Evolutionary conservation across 176 grass and related monocot species (phyloP).

Genomic region (Juncus effusus): DNA sequence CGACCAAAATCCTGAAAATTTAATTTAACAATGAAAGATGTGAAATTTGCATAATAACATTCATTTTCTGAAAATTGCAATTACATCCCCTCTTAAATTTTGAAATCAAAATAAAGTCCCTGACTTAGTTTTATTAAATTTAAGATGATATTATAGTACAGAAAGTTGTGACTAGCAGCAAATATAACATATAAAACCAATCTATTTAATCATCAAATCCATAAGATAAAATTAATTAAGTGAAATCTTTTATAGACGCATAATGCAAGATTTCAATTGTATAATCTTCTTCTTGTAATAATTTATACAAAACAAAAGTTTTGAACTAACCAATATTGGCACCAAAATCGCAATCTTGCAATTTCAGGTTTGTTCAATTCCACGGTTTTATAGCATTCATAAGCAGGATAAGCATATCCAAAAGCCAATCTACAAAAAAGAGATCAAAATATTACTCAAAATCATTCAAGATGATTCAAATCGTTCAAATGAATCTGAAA

Average conservation of each 20-base stretch:
- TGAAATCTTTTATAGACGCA: too few relatives aligned
- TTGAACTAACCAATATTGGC: constrained; percentile 61
- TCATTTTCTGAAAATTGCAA: neutral
- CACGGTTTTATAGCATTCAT: constrained; percentile 76
- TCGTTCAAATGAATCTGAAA: neutral
- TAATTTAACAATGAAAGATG: neutral
- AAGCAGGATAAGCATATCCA: constrained; percentile 68
- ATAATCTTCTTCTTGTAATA: too few relatives aligned
- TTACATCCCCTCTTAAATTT: neutral
- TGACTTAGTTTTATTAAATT: neutral
- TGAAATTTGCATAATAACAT: neutral
- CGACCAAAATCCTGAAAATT: constrained; percentile 60
- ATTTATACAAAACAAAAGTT: too few relatives aligned
- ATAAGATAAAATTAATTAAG: neutral
- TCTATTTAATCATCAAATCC: neutral
- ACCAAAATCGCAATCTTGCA: constrained; percentile 73
- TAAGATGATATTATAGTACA: neutral
- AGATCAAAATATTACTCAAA: neutral
- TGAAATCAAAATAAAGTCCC: too few relatives aligned
- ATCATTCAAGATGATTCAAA: neutral
- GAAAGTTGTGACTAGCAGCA: neutral
- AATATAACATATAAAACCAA: neutral
- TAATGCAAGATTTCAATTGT: too few relatives aligned
- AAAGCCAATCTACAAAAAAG: constrained; percentile 40
- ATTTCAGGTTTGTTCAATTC: constrained; percentile 46